Evolutionary conservation across 2,329 filamentous ascomycete genomes (phyloP).

Genomic region (Ophiostoma angusticollis): DNA sequence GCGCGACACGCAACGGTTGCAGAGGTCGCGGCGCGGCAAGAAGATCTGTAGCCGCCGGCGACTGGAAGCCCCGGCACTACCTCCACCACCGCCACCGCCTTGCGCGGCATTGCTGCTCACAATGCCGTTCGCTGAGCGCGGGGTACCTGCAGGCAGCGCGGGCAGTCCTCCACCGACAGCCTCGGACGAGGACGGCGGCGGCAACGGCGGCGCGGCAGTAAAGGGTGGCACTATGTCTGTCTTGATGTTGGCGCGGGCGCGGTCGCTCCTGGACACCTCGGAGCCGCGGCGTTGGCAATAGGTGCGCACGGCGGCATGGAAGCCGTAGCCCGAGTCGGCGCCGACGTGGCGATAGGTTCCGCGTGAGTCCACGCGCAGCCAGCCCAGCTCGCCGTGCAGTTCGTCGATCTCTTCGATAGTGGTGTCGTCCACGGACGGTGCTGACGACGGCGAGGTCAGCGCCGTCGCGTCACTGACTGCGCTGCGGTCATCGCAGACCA

Average conservation of each 20-base stretch:
- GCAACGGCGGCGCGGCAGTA: constrained; percentile 11
- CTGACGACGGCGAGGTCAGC: neutral
- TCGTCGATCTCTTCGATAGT: constrained; percentile 15
- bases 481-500: constrained; percentile 2
- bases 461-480: too few species aligned
- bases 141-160: too few species aligned
- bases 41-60: constrained; percentile 14
- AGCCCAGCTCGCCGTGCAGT: constrained; percentile 15
- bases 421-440: neutral
- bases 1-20: constrained; percentile 17
- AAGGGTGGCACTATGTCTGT: constrained; percentile 13
- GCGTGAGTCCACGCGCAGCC: constrained; percentile 15
- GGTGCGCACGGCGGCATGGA: constrained; percentile 17
- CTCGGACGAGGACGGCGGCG: constrained; percentile 9
- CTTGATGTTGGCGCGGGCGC: neutral
- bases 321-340: constrained; percentile 16
- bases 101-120: too few species aligned
- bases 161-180: constrained; percentile 1
- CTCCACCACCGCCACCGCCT: neutral
- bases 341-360: constrained; percentile 17
- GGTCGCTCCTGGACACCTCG: neutral
- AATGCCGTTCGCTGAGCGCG: too few species aligned
- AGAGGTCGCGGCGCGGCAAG: constrained; percentile 18
- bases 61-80: neutral
- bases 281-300: constrained; percentile 11